Conservation (phyloP, 228 moss, liverwort and hornwort species). For the Sphagnum fallax region DNA sequence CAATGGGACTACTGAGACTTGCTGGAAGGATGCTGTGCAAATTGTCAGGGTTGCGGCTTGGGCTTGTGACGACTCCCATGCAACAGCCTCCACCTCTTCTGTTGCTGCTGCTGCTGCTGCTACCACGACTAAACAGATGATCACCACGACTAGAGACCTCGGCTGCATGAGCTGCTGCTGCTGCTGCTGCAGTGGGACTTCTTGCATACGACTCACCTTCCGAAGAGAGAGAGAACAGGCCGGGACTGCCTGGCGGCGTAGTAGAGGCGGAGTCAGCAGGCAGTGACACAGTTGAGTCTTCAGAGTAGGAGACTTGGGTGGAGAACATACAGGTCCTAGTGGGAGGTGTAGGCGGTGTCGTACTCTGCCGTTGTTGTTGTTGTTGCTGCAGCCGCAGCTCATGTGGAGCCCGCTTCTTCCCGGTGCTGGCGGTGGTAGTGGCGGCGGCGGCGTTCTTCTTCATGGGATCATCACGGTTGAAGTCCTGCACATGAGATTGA, state of each 20-base stretch:
- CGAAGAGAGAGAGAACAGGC: neutral
- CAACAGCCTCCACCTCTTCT: neutral
- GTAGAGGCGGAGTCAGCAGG: conserved; percentile 13
- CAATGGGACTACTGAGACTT: conserved; percentile 4
- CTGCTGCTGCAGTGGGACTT: no score
- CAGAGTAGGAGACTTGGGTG: conserved; percentile 33
- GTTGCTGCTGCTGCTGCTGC: no score
- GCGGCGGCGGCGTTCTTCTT: neutral
- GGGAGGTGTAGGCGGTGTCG: neutral
- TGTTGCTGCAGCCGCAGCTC: no score
- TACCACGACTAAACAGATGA: no score
- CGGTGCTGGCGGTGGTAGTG: neutral
- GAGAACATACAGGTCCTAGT: conserved; percentile 30
- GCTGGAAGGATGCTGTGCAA: conserved; percentile 27
- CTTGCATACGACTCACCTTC: neutral
- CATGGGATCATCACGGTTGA: neutral
- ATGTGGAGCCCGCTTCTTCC: no score
- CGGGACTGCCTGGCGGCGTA: conserved; percentile 1
- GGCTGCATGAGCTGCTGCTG: neutral
- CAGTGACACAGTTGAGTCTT: conserved; percentile 30
- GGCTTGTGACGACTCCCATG: conserved; percentile 5
- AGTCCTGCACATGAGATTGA: conserved; percentile 12
- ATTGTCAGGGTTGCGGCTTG: conserved; percentile 36
- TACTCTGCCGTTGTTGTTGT: no score
- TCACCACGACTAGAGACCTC: neutral